Conservation (phyloP, 495 filamentous ascomycete species). For the Tuber brumale region DNA sequence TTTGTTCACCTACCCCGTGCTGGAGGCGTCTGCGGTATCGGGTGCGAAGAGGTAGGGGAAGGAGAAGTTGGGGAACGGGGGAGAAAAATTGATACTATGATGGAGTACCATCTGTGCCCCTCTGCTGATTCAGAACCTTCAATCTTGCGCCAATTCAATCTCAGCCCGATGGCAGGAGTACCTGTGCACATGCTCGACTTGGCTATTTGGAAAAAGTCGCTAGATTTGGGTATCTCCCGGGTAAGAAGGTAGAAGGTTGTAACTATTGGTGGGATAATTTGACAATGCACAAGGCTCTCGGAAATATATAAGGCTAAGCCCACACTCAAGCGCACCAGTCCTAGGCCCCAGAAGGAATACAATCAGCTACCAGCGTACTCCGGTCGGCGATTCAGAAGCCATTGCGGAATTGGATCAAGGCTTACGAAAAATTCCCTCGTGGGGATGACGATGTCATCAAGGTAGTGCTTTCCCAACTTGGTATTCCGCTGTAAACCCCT, state of each 20-base stretch:
- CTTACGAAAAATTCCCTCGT: background rate
- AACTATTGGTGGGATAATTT: background rate
- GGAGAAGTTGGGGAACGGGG: too few species aligned
- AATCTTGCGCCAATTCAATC: background rate
- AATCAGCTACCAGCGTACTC: background rate
- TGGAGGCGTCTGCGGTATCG: too few species aligned
- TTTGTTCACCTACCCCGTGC: too few species aligned
- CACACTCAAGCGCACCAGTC: background rate
- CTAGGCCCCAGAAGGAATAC: background rate
- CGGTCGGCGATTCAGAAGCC: background rate
- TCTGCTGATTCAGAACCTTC: background rate
- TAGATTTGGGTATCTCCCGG: background rate
- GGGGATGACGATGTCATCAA: too few species aligned
- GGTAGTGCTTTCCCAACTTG: too few species aligned
- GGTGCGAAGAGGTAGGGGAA: too few species aligned
- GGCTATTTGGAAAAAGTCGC: background rate
- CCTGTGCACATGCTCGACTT: background rate
- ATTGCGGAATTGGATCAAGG: background rate
- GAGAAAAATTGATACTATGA: too few species aligned
- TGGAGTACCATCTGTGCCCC: background rate
- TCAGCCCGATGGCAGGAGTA: background rate
- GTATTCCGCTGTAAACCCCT: too few species aligned
- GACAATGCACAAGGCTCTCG: background rate
- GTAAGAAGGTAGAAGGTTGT: too few species aligned
- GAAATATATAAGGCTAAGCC: background rate